Evolutionary conservation across 2,329 filamentous ascomycete genomes (phyloP).

Genomic region (Cercospora sesami): DNA sequence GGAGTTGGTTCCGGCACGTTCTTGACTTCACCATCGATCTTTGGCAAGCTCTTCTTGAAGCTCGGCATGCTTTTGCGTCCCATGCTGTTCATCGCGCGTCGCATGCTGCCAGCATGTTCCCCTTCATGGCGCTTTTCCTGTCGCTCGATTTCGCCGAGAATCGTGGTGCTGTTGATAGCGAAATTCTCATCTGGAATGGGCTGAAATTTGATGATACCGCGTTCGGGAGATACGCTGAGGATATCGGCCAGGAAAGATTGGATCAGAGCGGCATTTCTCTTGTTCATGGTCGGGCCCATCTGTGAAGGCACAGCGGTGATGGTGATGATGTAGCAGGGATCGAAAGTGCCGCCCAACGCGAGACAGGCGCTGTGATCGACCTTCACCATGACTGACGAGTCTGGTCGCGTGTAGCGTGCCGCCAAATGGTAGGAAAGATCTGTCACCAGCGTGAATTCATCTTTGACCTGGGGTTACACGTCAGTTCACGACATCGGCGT

Average conservation of each 20-base stretch:
- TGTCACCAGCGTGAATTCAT: conserved; percentile 72
- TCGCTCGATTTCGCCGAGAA: conserved; percentile 66
- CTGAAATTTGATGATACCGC: conserved; percentile 73
- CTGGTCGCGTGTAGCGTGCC: conserved; percentile 70
- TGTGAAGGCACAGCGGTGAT: conserved; percentile 69
- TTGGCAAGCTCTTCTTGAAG: conserved; percentile 30
- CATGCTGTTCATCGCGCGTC: conserved; percentile 39
- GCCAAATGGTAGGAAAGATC: conserved; percentile 73
- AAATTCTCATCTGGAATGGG: conserved; percentile 69
- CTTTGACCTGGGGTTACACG: conserved; percentile 59
- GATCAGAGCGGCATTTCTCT: conserved; percentile 74
- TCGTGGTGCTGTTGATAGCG: conserved; percentile 69
- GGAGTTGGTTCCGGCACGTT: not conserved
- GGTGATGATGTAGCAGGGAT: conserved; percentile 76
- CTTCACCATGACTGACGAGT: conserved; percentile 71
- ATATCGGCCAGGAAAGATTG: conserved; percentile 73
- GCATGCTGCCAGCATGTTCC: conserved; percentile 44
- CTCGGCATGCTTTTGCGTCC: conserved; percentile 33
- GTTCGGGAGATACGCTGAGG: conserved; percentile 63
- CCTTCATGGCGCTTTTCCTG: conserved; percentile 50
- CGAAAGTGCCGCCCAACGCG: conserved; percentile 71
- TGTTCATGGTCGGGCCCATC: conserved; percentile 73
- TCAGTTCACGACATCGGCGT: not conserved
- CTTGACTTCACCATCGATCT: conserved; percentile 26
- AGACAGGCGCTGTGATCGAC: conserved; percentile 75